Base-by-base conservation (phyloP, 768 basidiomycete species). In the Lactifluus piperatus region DNA sequence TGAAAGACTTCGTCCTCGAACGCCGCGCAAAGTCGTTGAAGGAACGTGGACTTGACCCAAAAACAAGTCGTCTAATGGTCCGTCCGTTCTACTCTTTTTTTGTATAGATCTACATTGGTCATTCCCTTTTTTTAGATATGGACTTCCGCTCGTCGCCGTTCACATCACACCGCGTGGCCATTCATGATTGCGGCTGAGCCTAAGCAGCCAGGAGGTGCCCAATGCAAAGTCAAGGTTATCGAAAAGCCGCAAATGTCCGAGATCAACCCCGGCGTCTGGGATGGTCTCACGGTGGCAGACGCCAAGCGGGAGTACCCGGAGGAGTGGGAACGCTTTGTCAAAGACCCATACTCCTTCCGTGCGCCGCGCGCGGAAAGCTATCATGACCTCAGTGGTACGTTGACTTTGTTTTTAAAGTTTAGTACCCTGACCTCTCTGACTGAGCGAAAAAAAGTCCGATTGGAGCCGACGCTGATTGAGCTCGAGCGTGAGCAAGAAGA, bases 221-320 rank as follows among this genome's bases (percentile, higher is more conserved):
- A 68, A 20, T 63, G 76, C 43, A 81, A 78, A 51, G 81, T 91
- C 70, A 93, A 88, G 69, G 91, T 98, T 30, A 81, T 94, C 47
- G 93, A 99, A 74, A 97, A 97, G 67, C 82, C 88, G 0, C 94
- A 94, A 72, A 97, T 98, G 94, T 79, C 85, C 52, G 97, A 99
- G 75, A 97, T 98, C 68, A 99, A 99, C 68, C 95, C 94, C 52
- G 95, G 88, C 7, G 85, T 98, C 18, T 97, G 94, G 94, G 97
- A 98, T 70, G 97, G 97, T 0, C 78, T 98, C 39, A 89, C 87
- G 1, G 87, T 91, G 0, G 89, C 91, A 63, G 86, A 95, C 68
- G 94, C 92, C 20, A 84, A 85, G 70, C 86, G 85, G 71, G 85
- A 84, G 66, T 98, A 94, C 70, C 91, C 95, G 0, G 88, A 86